Evolutionary conservation across 2,329 filamentous ascomycete species (phyloP), one percentile per base, ranked within the genome.

Genomic region (Aspergillus hortae): DNA sequence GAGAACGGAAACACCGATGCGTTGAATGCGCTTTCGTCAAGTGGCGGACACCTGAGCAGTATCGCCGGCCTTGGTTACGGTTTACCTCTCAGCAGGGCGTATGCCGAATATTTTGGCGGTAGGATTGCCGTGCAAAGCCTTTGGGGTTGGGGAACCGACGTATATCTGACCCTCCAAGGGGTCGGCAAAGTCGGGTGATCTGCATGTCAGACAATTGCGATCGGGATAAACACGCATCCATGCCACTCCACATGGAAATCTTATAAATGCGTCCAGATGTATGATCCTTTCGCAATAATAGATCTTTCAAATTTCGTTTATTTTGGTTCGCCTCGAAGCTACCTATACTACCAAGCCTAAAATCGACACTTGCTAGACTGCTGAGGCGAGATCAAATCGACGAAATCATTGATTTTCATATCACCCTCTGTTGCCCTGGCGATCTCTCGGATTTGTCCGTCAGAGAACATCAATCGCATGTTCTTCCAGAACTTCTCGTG

Each of bases 31-130:
- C 87, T 96, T 45, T 87, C 88, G 1, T 82, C 82, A 1, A 84
- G 85, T 27, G 87, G 85, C 49, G 84, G 82, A 0, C 88, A 89
- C 47, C 81, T 83, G 1, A 92, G 88, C 67, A 92, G 89, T 42
- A 95, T 99, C 54, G 94, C 94, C 0, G 94, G 94, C 0, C 73
- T 99, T 45, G 94, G 94, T 1, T 99, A 99, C 68, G 94, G 94
- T 0, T 69, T 99, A 56, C 94, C 94, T 1, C 74, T 99, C 19
- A 91, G 91, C 48, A 81, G 94, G 56, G 92, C 94, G 0, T 99
- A 99, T 67, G 94, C 94, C 0, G 92, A 99, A 75, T 99, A 97
- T 65, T 99, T 99, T 77, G 94, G 94, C 2, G 94, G 94, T 0
- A 92, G 92, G 2, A 94, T 99, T 53, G 86, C 86, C 4, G 86